Conservation (phyloP, 2,329 filamentous ascomycete species). For the Penicillium sp. region DNA sequence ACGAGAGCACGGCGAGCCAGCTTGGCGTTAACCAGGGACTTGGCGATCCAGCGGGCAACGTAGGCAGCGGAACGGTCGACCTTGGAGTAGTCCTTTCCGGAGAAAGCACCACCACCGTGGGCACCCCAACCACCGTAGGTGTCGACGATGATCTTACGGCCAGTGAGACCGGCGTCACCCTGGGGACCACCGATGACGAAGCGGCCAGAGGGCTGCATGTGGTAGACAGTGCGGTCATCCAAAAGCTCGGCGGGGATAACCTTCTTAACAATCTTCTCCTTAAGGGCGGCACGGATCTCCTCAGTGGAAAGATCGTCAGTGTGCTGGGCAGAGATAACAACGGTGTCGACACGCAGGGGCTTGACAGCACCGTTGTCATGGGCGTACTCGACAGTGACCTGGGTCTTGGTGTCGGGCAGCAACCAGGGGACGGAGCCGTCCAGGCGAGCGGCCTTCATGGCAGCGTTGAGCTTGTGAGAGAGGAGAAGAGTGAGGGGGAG, state of each 20-base stretch:
- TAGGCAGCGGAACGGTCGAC: slow-evolving; percentile 98
- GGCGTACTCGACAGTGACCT: slow-evolving; percentile 98
- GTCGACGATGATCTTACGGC: slow-evolving; percentile 99
- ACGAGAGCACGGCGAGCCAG: slow-evolving; percentile 91
- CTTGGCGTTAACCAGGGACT: slow-evolving; percentile 87
- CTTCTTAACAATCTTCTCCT: slow-evolving; percentile 95
- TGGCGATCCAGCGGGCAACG: slow-evolving; percentile 97
- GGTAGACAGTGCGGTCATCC: slow-evolving; percentile 91
- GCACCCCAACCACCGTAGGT: slow-evolving; percentile 99
- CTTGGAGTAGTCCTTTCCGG: slow-evolving; percentile 99
- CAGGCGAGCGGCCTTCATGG: slow-evolving; percentile 86
- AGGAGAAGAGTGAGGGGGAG: slow-evolving; percentile 92
- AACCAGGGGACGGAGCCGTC: slow-evolving; percentile 90
- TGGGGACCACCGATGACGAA: slow-evolving; percentile 99
- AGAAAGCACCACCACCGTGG: slow-evolving; percentile 99
- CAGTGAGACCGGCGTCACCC: slow-evolving; percentile 97
- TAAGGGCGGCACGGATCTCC: slow-evolving; percentile 88
- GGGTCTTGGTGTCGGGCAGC: slow-evolving; percentile 98
- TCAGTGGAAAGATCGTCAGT: slow-evolving; percentile 83
- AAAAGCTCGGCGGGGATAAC: slow-evolving; percentile 91
- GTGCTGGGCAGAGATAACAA: slow-evolving; percentile 97
- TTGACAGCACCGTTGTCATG: slow-evolving; percentile 90
- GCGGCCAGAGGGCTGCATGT: slow-evolving; percentile 96
- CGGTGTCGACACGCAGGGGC: slow-evolving; percentile 89
- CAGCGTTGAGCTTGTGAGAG: slow-evolving; percentile 94